Evolutionary conservation across 768 basidiomycete species (phyloP), one percentile per base, ranked within the genome.

Genomic region (Hemileccinum rubropunctum): DNA sequence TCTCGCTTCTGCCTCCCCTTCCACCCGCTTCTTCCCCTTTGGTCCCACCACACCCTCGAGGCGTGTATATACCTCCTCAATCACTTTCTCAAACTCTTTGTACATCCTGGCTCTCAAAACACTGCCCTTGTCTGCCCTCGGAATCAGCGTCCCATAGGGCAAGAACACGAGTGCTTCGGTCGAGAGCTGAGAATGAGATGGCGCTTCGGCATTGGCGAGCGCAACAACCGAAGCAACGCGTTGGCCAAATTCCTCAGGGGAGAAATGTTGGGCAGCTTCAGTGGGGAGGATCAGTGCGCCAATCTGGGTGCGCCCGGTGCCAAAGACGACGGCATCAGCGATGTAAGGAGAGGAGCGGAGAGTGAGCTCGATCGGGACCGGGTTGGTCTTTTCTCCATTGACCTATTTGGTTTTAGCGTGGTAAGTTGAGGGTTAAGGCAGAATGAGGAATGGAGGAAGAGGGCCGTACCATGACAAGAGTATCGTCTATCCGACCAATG

Each of bases 401-500:
- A 66, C 56, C 63, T 64, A n/a, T 10, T 69, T 5, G 9, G 27
- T 5, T 28, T 28, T 28, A n/a, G n/a, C n/a, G n/a, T n/a, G n/a
- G n/a, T n/a, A n/a, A n/a, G n/a, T n/a, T n/a, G n/a, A n/a, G n/a
- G n/a, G n/a, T n/a, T n/a, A n/a, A n/a, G n/a, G n/a, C n/a, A n/a
- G n/a, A n/a, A n/a, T n/a, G n/a, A n/a, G n/a, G n/a, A n/a, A n/a
- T n/a, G 28, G 28, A 30, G 28, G 2, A 11, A 9, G 4, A 3
- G 11, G 27, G 8, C n/a, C 48, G 21, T 51, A 65, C 65, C 63
- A 65, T 65, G 1, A 77, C 73, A 7, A 83, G 68, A 0, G 78
- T 81, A 48, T 83, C 81, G 53, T 82, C 81, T 39, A 79, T 61
- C 23, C 81, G 65, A 1, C 81, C 80, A n/a, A 77, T 67, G 45